Evolutionary conservation across 2,329 filamentous ascomycete species (phyloP), one percentile per base, ranked within the genome.

Genomic region (Ophiostoma sp.): DNA sequence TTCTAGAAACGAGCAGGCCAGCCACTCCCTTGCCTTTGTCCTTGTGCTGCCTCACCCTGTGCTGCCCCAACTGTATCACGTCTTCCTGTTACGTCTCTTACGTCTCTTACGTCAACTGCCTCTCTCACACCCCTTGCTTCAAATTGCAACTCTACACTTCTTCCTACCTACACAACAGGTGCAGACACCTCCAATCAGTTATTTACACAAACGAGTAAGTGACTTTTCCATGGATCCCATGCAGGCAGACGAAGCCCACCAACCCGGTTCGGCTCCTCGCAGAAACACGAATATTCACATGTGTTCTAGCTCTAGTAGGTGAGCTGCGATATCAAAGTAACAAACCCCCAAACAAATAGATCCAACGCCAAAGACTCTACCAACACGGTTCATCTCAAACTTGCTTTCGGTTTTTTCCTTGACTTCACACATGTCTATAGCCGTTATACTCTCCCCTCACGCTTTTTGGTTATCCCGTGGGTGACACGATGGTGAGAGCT

Each of bases 401-500:
- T 27, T 9, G 7, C 27, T 36, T 2, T 3, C n/a, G 7, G 6
- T 18, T 4, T 12, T 55, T 55, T 55, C 18, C 9, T 55, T 27
- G 8, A 2, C 27, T 58, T 69, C 72, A 72, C 72, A 72, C 75
- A 79, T 78, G 77, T 76, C 76, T 55, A 55, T 7, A 55, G 49
- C 74, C 64, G 74, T 75, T 68, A 75, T 75, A 64, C 70, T 73
- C 70, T 71, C 75, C 70, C 74, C 73, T 55, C 74, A 75, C 70
- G 71, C 71, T 70, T 27, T 73, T 77, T 71, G 74, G 75, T 69
- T 74, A 74, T 73, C 72, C 72, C 70, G 74, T 76, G 72, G 70
- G 76, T 69, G 76, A 76, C 74, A 73, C 73, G 67, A 79, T 79
- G 78, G 75, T 77, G 70, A 75, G 76, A 73, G 73, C 76, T 66